These are phyloP conservation scores for Endothia cerciana DNA, from an alignment of 2,329 filamentous ascomycete genomes.

Conservation along the genomic window DNA sequence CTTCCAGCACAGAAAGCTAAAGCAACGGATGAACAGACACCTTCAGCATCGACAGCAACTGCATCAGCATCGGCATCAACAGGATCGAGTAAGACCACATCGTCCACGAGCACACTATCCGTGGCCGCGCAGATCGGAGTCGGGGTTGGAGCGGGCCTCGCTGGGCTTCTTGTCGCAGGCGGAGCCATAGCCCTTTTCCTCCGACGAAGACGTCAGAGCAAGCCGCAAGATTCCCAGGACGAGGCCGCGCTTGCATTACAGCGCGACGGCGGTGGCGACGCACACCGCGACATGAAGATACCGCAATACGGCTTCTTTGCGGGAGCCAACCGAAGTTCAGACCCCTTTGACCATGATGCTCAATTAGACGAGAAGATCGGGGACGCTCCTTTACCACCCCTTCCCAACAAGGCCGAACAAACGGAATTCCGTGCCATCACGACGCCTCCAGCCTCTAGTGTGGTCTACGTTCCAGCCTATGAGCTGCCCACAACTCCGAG, in stretches of 20 bases:
- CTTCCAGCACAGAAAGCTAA: conserved; percentile 5
- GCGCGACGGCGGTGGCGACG: not conserved
- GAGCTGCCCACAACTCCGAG: not conserved
- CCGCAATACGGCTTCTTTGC: not conserved
- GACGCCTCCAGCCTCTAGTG: no score
- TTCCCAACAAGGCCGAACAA: not conserved
- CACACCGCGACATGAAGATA: not conserved
- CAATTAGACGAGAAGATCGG: not conserved
- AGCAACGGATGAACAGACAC: not conserved
- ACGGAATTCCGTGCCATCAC: not conserved
- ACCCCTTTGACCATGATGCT: not conserved
- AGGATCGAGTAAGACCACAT: not conserved
- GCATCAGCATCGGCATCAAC: not conserved
- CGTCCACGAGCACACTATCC: not conserved
- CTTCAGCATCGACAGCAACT: not conserved
- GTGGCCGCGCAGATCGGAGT: not conserved
- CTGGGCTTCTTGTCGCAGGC: not conserved
- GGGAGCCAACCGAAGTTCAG: not conserved
- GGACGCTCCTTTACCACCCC: not conserved
- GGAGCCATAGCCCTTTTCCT: not conserved
- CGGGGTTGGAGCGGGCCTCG: conserved; percentile 3
- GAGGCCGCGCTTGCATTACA: not conserved
- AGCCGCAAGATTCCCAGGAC: not conserved
- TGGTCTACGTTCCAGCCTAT: conserved; percentile 6
- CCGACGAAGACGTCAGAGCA: not conserved